Evolutionary conservation across 208 protist species (phyloP), one percentile per base, ranked within the genome.

Genomic region (Crithidia bombi): DNA sequence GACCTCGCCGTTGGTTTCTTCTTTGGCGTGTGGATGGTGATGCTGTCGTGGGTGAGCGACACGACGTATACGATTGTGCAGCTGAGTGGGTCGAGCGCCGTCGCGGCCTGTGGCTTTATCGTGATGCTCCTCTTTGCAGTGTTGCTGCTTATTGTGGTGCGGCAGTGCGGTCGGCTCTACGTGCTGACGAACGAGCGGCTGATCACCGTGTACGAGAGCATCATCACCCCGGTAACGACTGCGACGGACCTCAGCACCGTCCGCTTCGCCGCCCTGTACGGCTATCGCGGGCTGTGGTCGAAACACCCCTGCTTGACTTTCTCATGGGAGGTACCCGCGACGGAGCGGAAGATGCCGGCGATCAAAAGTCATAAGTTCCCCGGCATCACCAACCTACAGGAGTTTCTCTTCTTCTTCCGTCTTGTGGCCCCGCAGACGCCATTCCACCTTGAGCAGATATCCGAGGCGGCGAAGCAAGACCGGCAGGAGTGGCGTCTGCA

Each of bases 361-460:
- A 87, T 85, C 57, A 78, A 79, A 38, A 82, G 70, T 25, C 78
- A 90, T 43, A 85, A 70, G 46, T 90, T 90, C 39, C 56, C 78
- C 7, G 75, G 61, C 50, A 72, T 90, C 39, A 52, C 44, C 7
- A 32, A 83, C 55, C 32, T 83, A 25, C 30, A 75, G 41, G 75
- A 81, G 44, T 90, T 90, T 33, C 41, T 90, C 10, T 49, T 78
- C 15, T 86, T 84, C 55, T 90, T 90, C 51, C 72, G 65, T 17
- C 23, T 75, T 5, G 68, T 90, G 3, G 77, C 81, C 5, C 84
- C 78, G 46, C 54, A 71, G 59, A 69, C 57, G 44, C 78, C 69
- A 5, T 68, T 54, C 26, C 73, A 67, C 38, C 64, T 83, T 17
- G 39, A 76, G 61, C 66, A 73, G 47, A 70, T 61, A n/a, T 65